Evolutionary conservation across 352 stramenopile species (phyloP), one percentile per base, ranked within the genome.

Genomic region (Globisporangium parvum): DNA sequence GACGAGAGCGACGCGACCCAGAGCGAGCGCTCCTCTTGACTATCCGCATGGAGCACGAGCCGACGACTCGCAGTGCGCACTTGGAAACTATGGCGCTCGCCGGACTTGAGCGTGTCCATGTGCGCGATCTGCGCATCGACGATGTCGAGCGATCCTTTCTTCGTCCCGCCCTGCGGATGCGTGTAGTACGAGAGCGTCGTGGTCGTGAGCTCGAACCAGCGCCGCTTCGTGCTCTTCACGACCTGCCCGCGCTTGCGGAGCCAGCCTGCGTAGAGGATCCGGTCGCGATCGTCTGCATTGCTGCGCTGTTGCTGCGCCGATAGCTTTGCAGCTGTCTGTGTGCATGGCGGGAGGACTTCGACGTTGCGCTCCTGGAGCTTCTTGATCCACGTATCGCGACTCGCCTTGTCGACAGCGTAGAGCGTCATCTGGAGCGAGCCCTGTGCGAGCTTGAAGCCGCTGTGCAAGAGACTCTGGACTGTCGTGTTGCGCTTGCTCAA

Each of bases 211-310:
- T 91, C 81, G 46, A 95, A 95, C 82, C 82, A 95, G 10, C 85
- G 71, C 8, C 85, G 79, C 71, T 95, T 93, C n/a, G 80, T 89
- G 31, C 76, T 88, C 63, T 91, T 89, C 31, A 95, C 73, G 62
- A 95, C 74, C 44, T 88, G 82, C 9, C 85, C 85, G 49, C 84
- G 82, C 62, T 95, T 95, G 10, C 79, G 75, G 31, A 95, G 64
- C 85, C 85, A 95, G 11, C 85, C 85, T 0, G 82, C 89, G 57
- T 87, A 87, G 39, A 95, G 45, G 23, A 88, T 71, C 2, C 67
- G 66, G 24, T 71, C 66, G 50, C 83, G 77, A 47, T 87, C 75
- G 14, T 65, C 55, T 23, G 70, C 77, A 33, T 73, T 62, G 66
- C 55, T 23, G 70, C 77, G 37, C 73, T 62, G 56, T 48, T 73